Percentiles rank a stretch among this genome's conserved stretches.
phyloP scores from a whole-genome alignment of 805 yeast species.

The Maudiozyma barnettii region DNA sequence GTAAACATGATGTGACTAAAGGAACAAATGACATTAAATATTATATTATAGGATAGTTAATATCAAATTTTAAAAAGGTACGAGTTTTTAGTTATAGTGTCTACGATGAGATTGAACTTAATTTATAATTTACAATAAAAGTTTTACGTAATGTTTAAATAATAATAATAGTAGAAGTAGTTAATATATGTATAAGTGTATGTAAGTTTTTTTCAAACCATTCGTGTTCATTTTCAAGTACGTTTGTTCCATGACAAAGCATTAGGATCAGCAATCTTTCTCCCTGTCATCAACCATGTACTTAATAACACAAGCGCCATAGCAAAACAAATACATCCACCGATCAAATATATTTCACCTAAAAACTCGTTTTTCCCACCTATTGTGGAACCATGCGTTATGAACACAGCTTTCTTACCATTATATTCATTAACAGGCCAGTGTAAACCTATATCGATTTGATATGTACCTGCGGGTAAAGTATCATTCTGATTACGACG shows the following conservation, averaged over 20 bases:
- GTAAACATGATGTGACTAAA: too few relatives aligned
- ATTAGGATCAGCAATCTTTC: slow-evolving; percentile 65
- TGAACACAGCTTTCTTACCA: slow-evolving; percentile 57
- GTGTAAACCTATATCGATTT: slow-evolving; percentile 58
- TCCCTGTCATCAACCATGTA: slow-evolving; percentile 52
- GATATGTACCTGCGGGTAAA: slow-evolving; percentile 50
- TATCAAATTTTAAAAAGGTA: too few relatives aligned
- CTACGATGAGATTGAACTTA: too few relatives aligned
- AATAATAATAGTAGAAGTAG: too few relatives aligned
- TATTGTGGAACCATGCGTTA: slow-evolving; percentile 60
- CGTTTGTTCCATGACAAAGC: slow-evolving; percentile 64
- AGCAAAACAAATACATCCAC: slow-evolving; percentile 59
- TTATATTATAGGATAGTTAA: too few relatives aligned
- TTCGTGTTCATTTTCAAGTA: not conserved
- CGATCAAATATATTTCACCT: slow-evolving; percentile 66
- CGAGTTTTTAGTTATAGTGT: too few relatives aligned
- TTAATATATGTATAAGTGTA: not conserved
- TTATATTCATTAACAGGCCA: slow-evolving; percentile 66
- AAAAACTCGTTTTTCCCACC: slow-evolving; percentile 71
- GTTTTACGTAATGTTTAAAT: not conserved
- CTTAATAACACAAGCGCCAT: slow-evolving; percentile 44
- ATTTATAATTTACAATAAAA: not conserved
- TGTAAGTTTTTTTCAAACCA: not conserved
- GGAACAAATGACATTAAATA: too few relatives aligned
- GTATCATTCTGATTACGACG: slow-evolving; percentile 51